phyloP scores from a whole-genome alignment of 139 green algal species.

The Tetratostichococcus sp. region DNA sequence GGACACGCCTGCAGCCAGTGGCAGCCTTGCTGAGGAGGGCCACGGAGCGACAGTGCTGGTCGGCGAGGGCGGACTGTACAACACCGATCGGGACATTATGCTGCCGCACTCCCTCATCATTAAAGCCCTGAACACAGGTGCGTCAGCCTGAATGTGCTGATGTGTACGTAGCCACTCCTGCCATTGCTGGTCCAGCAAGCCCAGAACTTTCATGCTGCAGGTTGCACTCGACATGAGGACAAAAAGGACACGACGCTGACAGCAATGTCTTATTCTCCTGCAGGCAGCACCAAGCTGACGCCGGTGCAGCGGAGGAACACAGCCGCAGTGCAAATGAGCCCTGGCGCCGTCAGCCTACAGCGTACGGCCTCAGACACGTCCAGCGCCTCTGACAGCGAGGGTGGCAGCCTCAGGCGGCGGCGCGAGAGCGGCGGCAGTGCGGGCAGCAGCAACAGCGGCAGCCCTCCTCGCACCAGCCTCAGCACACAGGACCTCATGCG shows the following conservation, averaged over 20 bases:
- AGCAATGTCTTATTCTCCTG: neutral
- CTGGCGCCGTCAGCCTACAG: neutral
- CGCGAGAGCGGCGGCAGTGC: neutral
- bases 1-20: neutral
- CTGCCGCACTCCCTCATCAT: slow-evolving; percentile 1
- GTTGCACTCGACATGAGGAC: too few relatives aligned
- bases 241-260: too few relatives aligned
- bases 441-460: neutral
- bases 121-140: neutral
- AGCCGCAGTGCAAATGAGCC: neutral
- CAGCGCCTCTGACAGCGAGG: neutral
- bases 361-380: neutral
- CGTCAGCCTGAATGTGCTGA: too few relatives aligned
- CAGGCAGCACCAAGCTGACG: neutral
- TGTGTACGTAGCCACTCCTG: too few relatives aligned
- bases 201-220: too few relatives aligned
- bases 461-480: neutral
- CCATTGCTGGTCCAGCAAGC: too few relatives aligned
- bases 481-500: neutral
- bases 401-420: too few relatives aligned
- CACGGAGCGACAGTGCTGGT: neutral
- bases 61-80: neutral
- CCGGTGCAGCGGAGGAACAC: too few relatives aligned
- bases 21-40: neutral
- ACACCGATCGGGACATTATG: neutral